These are phyloP conservation scores for Nidularia pulvinata DNA, from an alignment of 768 basidiomycete genomes.

Conservation along the genomic window DNA sequence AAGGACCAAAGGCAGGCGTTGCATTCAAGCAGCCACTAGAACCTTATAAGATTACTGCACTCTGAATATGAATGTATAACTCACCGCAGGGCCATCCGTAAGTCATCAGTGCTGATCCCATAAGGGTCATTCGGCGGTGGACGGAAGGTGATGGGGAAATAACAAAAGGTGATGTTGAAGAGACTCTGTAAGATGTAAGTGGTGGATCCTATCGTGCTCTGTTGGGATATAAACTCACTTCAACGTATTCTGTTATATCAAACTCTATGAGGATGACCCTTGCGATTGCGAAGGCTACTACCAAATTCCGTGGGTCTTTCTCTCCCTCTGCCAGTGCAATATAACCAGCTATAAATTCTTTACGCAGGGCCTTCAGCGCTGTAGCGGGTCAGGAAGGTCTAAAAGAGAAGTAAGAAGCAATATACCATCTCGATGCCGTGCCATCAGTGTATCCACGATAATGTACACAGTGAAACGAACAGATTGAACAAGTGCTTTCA, in stretches of 20 bases:
- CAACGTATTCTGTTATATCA: slow-evolving; percentile 70
- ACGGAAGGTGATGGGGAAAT: slow-evolving; percentile 97
- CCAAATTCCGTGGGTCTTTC: slow-evolving; percentile 94
- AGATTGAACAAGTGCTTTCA: slow-evolving; percentile 81
- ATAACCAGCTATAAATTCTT: slow-evolving; percentile 76
- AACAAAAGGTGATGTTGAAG: slow-evolving; percentile 96
- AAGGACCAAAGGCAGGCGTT: slow-evolving; percentile 77
- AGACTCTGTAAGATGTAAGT: slow-evolving; percentile 53
- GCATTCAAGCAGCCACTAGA: slow-evolving; percentile 71
- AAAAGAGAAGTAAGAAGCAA: background rate
- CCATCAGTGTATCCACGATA: slow-evolving; percentile 79
- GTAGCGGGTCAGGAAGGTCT: slow-evolving; percentile 4
- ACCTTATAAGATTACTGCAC: slow-evolving; percentile 1
- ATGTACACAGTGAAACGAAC: slow-evolving; percentile 80
- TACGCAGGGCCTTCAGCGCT: slow-evolving; percentile 75
- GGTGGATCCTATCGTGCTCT: background rate
- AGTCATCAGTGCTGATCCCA: slow-evolving; percentile 86
- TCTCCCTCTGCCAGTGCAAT: slow-evolving; percentile 87
- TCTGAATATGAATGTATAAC: slow-evolving; percentile 5
- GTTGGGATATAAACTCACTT: slow-evolving; percentile 47
- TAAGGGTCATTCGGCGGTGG: slow-evolving; percentile 95
- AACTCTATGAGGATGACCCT: slow-evolving; percentile 90
- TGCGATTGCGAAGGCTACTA: slow-evolving; percentile 87
- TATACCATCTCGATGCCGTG: slow-evolving; percentile 66
- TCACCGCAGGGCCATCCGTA: slow-evolving; percentile 72